Conservation (phyloP, 257 asterid species). For the Verbena officinalis region DNA sequence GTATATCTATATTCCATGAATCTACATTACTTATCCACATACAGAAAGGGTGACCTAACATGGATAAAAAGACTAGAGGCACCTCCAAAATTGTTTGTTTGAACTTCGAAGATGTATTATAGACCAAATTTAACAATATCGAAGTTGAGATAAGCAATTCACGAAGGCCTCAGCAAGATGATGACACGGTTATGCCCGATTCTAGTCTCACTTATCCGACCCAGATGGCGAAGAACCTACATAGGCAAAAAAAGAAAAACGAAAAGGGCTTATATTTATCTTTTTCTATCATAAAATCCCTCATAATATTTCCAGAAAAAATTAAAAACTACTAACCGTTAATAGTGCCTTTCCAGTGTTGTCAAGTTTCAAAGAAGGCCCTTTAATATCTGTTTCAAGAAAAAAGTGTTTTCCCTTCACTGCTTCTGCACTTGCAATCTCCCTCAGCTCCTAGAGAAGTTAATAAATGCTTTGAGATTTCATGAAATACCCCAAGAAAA, state of each 20-base stretch:
- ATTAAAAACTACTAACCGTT: constrained; percentile 60
- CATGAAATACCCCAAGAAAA: constrained; percentile 4
- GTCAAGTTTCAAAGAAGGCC: constrained; percentile 87
- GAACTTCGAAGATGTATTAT: constrained; percentile 13
- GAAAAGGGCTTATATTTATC: background rate
- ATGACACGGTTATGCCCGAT: constrained; percentile 87
- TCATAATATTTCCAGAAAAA: background rate
- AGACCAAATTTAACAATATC: background rate
- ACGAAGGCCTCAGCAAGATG: constrained; percentile 64
- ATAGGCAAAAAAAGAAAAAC: constrained; percentile 29
- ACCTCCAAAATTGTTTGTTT: constrained; percentile 12
- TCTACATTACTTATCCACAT: background rate
- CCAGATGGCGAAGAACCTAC: constrained; percentile 92
- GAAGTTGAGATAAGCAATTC: constrained; percentile 8
- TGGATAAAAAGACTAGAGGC: background rate
- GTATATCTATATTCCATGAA: background rate
- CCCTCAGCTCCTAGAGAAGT: constrained; percentile 68
- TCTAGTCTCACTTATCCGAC: constrained; percentile 75
- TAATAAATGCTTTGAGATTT: constrained; percentile 6
- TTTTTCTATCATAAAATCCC: background rate
- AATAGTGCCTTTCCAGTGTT: constrained; percentile 87
- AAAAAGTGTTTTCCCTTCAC: constrained; percentile 90
- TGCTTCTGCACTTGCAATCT: constrained; percentile 60
- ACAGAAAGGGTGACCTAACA: constrained; percentile 2
- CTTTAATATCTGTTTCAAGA: constrained; percentile 86